A percentile compares a stretch with the other conserved stretches of the same genome.
These are phyloP conservation scores for Carex sylvatica DNA, from an alignment of 202 grass and related monocot genomes.

Conservation along the genomic window DNA sequence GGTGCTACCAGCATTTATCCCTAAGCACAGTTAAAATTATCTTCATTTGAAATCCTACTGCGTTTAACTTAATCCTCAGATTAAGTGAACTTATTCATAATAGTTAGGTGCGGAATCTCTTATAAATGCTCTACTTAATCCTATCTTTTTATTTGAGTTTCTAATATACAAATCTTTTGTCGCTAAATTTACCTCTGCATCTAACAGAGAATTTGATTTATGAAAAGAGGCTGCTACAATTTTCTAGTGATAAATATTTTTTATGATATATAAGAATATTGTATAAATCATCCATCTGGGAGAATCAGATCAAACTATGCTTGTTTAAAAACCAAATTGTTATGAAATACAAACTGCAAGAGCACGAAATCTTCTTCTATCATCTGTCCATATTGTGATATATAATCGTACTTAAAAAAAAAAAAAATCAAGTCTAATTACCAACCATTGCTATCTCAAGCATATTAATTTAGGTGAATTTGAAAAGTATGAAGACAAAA, in stretches of 20 bases:
- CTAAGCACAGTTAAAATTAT: background rate
- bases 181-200: background rate
- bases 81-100: background rate
- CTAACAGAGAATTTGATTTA: background rate
- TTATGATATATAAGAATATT: background rate
- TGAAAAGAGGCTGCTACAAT: background rate
- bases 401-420: background rate
- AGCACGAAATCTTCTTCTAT: background rate
- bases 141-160: too few relatives aligned
- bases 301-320: background rate
- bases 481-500: background rate
- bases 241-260: background rate
- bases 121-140: too few relatives aligned
- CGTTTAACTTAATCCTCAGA: background rate
- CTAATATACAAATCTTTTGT: background rate
- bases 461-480: background rate
- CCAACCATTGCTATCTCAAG: background rate
- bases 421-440: background rate
- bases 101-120: background rate
- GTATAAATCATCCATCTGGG: background rate
- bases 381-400: background rate
- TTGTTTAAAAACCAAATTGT: background rate
- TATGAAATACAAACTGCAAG: background rate
- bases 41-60: background rate
- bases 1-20: background rate